Conservation (phyloP, 1,284 basidiomycete species). For the Athelia sp. region DNA sequence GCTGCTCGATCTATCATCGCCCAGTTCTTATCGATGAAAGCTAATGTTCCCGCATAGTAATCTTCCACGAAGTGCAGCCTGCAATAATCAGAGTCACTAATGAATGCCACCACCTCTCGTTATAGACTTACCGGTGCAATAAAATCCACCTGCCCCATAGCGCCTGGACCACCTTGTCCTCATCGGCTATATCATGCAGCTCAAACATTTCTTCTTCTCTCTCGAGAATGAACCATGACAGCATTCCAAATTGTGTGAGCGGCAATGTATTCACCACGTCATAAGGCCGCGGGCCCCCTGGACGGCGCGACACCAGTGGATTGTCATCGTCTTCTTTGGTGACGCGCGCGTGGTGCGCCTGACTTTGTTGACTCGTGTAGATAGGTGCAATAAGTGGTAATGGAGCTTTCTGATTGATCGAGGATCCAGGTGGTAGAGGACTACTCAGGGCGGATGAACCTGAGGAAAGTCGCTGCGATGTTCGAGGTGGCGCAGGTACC, state of each 20-base stretch:
- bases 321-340: conserved; percentile 14
- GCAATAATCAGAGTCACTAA: conserved; percentile 1
- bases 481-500: no score
- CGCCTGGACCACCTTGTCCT: conserved; percentile 71
- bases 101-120: background rate
- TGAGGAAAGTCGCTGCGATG: no score
- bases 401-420: no score
- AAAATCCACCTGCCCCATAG: conserved; percentile 73
- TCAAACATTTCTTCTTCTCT: conserved; percentile 71
- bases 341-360: no score
- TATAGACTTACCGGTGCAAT: conserved; percentile 44
- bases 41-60: conserved; percentile 43
- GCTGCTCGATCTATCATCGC: conserved; percentile 60
- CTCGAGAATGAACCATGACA: conserved; percentile 62
- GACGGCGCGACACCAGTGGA: conserved; percentile 53
- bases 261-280: conserved; percentile 58
- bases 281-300: conserved; percentile 56
- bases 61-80: conserved; percentile 51
- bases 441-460: no score
- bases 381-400: no score
- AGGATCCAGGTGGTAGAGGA: no score
- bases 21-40: conserved; percentile 59
- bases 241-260: conserved; percentile 53
- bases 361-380: no score
- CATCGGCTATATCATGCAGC: conserved; percentile 58